These are phyloP conservation scores for Arthrobotrys sinensis DNA, from an alignment of 2,329 filamentous ascomycete species.

Conservation along the genomic window DNA sequence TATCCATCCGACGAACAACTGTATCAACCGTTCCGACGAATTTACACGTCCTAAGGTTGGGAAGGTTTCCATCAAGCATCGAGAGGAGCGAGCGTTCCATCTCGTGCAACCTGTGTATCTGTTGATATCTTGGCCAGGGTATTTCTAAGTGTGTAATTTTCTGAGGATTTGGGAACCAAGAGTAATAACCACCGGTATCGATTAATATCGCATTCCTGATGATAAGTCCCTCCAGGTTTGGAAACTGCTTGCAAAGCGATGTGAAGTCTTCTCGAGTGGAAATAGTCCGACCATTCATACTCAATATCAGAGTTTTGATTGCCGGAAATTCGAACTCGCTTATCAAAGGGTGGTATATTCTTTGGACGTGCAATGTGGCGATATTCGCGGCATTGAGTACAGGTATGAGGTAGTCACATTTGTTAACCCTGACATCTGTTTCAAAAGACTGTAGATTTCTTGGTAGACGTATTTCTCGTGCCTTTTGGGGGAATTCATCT, in stretches of 20 bases:
- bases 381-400: neutral
- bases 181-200: neutral
- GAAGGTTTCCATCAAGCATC: neutral
- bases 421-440: neutral
- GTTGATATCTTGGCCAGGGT: neutral
- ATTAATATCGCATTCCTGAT: neutral
- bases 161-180: neutral
- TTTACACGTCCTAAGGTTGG: neutral
- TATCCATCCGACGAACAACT: neutral
- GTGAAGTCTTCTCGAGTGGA: neutral
- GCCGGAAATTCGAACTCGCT: neutral
- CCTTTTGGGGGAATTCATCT: neutral
- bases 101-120: neutral
- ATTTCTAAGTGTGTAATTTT: neutral
- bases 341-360: neutral
- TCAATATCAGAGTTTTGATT: neutral
- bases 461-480: neutral
- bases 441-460: neutral
- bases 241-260: neutral
- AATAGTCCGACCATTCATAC: neutral
- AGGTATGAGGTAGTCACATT: neutral
- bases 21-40: neutral
- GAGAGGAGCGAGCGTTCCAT: neutral
- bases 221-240: neutral
- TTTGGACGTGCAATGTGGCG: neutral